Conservation (phyloP, 148 eudicot genomes). For the Salicornia ramosissima region DNA sequence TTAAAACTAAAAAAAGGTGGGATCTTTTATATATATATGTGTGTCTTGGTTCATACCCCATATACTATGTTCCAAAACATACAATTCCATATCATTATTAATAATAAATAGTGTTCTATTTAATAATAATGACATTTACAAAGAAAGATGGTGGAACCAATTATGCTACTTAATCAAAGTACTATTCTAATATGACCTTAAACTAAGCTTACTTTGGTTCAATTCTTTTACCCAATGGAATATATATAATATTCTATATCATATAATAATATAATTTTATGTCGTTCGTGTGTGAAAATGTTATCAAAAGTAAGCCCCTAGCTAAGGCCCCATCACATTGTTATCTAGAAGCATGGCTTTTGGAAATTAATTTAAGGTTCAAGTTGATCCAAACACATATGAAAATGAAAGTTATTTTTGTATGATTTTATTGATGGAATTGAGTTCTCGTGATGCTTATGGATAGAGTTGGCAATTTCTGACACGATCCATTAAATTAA, state of each 20-base stretch:
- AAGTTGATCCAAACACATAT: background rate
- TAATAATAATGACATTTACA: constrained; percentile 22
- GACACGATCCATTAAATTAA: too few species aligned
- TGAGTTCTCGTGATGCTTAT: background rate
- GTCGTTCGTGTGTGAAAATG: constrained; percentile 28
- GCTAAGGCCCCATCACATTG: background rate
- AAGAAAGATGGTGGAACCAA: constrained; percentile 25
- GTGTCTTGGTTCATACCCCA: constrained; percentile 32
- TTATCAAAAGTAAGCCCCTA: constrained; percentile 4
- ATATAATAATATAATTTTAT: background rate
- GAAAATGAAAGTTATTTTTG: background rate
- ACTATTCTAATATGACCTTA: constrained; percentile 10
- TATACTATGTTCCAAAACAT: constrained; percentile 14
- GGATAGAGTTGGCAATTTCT: background rate
- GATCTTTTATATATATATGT: background rate
- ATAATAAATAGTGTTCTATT: constrained; percentile 10
- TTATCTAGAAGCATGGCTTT: constrained; percentile 25
- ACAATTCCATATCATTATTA: constrained; percentile 10
- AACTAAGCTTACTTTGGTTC: background rate
- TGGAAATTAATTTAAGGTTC: background rate
- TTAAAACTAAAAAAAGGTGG: background rate
- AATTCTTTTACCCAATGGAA: background rate
- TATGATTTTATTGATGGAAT: background rate
- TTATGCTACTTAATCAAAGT: constrained; percentile 19
- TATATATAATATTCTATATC: too few species aligned